Base-by-base conservation (phyloP, 1,139 yeast species). In the Pichia sp. region DNA sequence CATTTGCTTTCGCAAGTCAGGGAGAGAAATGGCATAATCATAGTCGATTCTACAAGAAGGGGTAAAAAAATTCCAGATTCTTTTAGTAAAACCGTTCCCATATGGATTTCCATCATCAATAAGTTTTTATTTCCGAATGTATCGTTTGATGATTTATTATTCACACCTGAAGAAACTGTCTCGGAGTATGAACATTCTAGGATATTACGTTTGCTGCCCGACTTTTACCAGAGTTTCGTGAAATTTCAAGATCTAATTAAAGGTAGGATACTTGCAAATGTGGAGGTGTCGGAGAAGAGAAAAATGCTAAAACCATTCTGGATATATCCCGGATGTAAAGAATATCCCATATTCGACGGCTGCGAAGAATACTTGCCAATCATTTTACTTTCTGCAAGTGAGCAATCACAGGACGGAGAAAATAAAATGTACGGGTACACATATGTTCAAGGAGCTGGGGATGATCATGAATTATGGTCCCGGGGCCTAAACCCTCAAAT, bases 361-460 rank as follows among this genome's bases (percentile, higher is more conserved):
- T 6, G 16, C 13, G 52, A 55, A 11, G 47, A 46, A 0, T 73
- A 73, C 53, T 64, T 71, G 76, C 86, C 29, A 57, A 83, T 10
- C 67, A 82, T 5, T 73, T 84, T 57, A 3, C 75, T 89, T 46
- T 85, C 92, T 1, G 87, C 89, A 0, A 87, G 95, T 41, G 72
- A 75, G 56, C 75, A 73, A 64, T 79, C 76, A 10, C 83, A 78
- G 54, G 85, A 81, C 64, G 86, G 87, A 13, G 69, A 73, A 4
- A 76, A 74, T 52, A 69, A 71, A 49, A 63, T 75, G 47, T 62
- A 69, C 47, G 83, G 79, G 1, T 82, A 72, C 59, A 71, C 76
- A 0, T 90, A 90, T 66, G 85, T 90, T 1, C 97, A 89, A 69
- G 97, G 97, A 1, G 90, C 96, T 0, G 97, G 95, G 0, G 97